Conservation (phyloP, 306 rosid species). For the Sindora glabra region DNA sequence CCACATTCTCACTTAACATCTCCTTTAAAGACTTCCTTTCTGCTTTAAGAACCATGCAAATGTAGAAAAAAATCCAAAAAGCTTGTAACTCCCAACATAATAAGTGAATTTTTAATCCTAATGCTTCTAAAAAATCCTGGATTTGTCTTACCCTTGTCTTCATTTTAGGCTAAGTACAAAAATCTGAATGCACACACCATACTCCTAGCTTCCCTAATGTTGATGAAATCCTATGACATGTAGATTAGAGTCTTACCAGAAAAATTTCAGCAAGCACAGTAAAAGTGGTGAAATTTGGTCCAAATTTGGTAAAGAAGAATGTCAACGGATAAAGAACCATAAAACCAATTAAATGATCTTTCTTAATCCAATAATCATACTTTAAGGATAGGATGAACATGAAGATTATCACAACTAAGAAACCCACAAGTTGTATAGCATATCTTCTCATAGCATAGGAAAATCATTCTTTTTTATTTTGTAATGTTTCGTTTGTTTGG, state of each 20-base stretch:
- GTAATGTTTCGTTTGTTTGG: too few relatives aligned
- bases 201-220: slow-evolving; percentile 32
- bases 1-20: neutral
- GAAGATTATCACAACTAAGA: slow-evolving; percentile 41
- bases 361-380: slow-evolving; percentile 22
- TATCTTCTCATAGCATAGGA: too few relatives aligned
- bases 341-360: slow-evolving; percentile 26
- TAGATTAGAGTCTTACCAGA: slow-evolving; percentile 24
- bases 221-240: slow-evolving; percentile 34
- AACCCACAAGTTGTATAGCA: slow-evolving; percentile 26
- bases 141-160: neutral
- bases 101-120: neutral
- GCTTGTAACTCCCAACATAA: neutral
- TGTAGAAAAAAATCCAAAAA: neutral
- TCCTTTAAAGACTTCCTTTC: neutral
- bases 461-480: too few relatives aligned
- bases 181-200: neutral
- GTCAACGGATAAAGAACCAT: slow-evolving; percentile 30
- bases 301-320: slow-evolving; percentile 38
- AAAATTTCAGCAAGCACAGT: slow-evolving; percentile 33
- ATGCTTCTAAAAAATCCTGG: neutral
- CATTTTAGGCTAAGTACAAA: neutral
- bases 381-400: slow-evolving; percentile 38
- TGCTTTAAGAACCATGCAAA: neutral
- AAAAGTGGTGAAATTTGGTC: slow-evolving; percentile 38